These are phyloP conservation scores for Tephrocybe sp. DNA, from an alignment of 768 basidiomycete genomes.

Conservation along the genomic window DNA sequence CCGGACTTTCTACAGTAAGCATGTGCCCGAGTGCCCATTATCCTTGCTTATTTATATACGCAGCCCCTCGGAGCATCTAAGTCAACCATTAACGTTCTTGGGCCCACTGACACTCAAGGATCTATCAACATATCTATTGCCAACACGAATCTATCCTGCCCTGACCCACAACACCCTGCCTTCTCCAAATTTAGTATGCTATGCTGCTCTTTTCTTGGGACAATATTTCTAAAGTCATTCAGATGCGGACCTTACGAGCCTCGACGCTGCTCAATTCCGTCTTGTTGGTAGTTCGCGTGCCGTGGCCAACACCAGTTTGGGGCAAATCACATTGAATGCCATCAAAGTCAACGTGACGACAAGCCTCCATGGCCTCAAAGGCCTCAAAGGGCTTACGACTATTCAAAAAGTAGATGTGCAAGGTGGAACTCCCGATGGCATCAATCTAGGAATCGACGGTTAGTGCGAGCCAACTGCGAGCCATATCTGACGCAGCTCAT, in stretches of 20 bases:
- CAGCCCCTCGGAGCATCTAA: constrained; percentile 63
- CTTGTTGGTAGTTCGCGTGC: constrained; percentile 60
- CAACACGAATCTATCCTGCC: constrained; percentile 48
- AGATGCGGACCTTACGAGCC: constrained; percentile 59
- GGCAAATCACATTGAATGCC: constrained; percentile 64
- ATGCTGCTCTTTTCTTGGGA: constrained; percentile 3
- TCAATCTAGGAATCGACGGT: constrained; percentile 61
- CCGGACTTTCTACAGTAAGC: constrained; percentile 56
- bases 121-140: constrained; percentile 62
- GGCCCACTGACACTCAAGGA: constrained; percentile 55
- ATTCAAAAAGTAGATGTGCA: constrained; percentile 63
- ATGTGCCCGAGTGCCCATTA: neutral
- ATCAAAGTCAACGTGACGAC: constrained; percentile 73
- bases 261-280: constrained; percentile 45
- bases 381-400: constrained; percentile 51
- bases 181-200: constrained; percentile 62
- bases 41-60: neutral
- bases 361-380: constrained; percentile 55
- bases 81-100: constrained; percentile 54
- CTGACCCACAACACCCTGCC: constrained; percentile 41
- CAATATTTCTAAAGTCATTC: neutral
- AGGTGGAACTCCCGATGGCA: constrained; percentile 58
- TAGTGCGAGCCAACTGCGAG: no score
- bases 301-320: constrained; percentile 58
- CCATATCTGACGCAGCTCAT: no score